These are phyloP conservation scores for Macaranga tanarius DNA, from an alignment of 441 rosid genomes.

Conservation along the genomic window DNA sequence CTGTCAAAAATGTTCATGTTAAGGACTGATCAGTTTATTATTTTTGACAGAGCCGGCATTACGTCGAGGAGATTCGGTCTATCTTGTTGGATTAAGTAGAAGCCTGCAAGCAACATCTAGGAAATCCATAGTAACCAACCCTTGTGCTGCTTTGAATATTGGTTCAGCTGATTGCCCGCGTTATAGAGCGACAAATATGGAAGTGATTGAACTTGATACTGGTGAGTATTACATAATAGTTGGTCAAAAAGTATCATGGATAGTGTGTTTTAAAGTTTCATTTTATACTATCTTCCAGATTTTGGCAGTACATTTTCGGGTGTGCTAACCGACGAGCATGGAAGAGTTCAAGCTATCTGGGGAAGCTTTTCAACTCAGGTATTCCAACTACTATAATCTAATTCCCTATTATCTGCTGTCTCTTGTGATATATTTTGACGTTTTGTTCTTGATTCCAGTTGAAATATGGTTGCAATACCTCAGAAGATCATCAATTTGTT, in stretches of 20 bases:
- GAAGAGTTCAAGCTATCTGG: slow-evolving; percentile 96
- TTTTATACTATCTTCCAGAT: slow-evolving; percentile 49
- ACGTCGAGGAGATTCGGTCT: slow-evolving; percentile 91
- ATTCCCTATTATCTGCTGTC: slow-evolving; percentile 2
- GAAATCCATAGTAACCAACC: slow-evolving; percentile 91
- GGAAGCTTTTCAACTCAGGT: slow-evolving; percentile 99
- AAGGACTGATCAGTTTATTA: slow-evolving; percentile 10
- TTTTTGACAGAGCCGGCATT: slow-evolving; percentile 73
- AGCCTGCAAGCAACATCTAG: slow-evolving; percentile 95
- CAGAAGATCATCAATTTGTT: slow-evolving; percentile 84
- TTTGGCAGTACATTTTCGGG: slow-evolving; percentile 98
- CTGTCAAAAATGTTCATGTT: not conserved
- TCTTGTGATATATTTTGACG: slow-evolving; percentile 6
- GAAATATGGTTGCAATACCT: slow-evolving; percentile 68
- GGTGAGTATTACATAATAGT: slow-evolving; percentile 42
- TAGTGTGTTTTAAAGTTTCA: slow-evolving; percentile 18
- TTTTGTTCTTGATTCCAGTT: slow-evolving; percentile 46
- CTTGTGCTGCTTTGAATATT: slow-evolving; percentile 86
- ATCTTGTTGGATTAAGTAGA: slow-evolving; percentile 82
- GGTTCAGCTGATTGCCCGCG: slow-evolving; percentile 93
- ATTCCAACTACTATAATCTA: slow-evolving; percentile 20
- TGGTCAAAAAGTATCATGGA: slow-evolving; percentile 7
- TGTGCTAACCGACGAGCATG: slow-evolving; percentile 85
- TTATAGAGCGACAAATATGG: slow-evolving; percentile 97
- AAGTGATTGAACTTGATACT: slow-evolving; percentile 95